Percentiles rank a stretch among this genome's conserved stretches.
Evolutionary conservation across 1,284 basidiomycete species (phyloP).

Genomic region (Tylopilus sp.): DNA sequence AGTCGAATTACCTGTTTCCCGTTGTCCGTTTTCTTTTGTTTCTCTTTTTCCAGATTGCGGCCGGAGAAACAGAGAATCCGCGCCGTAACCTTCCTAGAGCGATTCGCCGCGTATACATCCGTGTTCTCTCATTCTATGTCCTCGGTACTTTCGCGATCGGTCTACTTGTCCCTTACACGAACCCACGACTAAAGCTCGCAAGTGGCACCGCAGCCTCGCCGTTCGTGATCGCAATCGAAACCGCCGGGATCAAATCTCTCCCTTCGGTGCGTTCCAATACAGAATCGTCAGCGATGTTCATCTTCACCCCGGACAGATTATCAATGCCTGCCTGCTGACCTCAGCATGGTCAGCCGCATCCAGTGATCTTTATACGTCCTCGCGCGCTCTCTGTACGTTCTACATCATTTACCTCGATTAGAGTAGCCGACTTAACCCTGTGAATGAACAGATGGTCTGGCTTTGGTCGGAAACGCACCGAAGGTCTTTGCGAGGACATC

Average conservation of each 20-base stretch:
- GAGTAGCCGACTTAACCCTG: not conserved
- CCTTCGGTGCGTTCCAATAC: slow-evolving; percentile 39
- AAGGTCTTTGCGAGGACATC: slow-evolving; percentile 66
- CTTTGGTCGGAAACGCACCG: slow-evolving; percentile 74
- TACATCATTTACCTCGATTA: not conserved
- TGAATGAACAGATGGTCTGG: slow-evolving; percentile 62
- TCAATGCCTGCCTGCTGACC: slow-evolving; percentile 83
- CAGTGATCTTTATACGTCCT: slow-evolving; percentile 79
- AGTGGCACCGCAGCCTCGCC: slow-evolving; percentile 57
- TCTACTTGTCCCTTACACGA: slow-evolving; percentile 58
- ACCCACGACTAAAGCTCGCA: slow-evolving; percentile 43
- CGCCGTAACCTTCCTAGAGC: slow-evolving; percentile 54
- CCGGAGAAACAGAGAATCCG: slow-evolving; percentile 56
- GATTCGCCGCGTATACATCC: slow-evolving; percentile 65
- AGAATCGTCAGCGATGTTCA: not conserved
- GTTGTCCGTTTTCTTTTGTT: no score
- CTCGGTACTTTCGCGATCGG: slow-evolving; percentile 51
- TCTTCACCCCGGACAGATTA: slow-evolving; percentile 50
- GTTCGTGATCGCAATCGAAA: slow-evolving; percentile 65
- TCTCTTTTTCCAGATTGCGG: slow-evolving; percentile 51
- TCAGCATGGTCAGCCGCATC: slow-evolving; percentile 87
- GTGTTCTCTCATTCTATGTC: slow-evolving; percentile 70
- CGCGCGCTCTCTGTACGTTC: slow-evolving; percentile 73
- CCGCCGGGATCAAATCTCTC: slow-evolving; percentile 60
- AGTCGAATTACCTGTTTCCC: slow-evolving; percentile 30